Evolutionary conservation across 2,329 filamentous ascomycete species (phyloP).

Genomic region (Aspergillus tanneri): DNA sequence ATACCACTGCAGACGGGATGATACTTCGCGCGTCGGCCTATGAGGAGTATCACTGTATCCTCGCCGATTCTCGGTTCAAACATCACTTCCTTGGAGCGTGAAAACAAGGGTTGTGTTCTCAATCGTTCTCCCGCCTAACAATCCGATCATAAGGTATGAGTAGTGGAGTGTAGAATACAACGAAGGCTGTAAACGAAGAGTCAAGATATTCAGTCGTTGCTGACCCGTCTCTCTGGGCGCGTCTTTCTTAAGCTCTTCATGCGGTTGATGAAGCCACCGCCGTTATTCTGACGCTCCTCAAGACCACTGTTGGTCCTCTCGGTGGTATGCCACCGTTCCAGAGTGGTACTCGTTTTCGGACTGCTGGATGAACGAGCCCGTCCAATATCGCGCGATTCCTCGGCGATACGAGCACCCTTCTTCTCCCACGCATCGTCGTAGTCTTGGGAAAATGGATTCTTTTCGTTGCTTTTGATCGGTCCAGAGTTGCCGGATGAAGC

Average conservation of each 20-base stretch:
- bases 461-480: conserved; percentile 46
- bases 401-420: conserved; percentile 60
- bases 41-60: background rate
- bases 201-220: conserved; percentile 25
- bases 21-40: background rate
- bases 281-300: conserved; percentile 45
- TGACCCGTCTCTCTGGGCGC: conserved; percentile 41
- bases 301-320: conserved; percentile 44
- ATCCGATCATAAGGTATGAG: background rate
- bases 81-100: background rate
- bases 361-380: conserved; percentile 56
- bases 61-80: background rate
- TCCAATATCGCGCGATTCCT: conserved; percentile 42
- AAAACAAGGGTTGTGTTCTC: background rate
- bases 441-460: conserved; percentile 82
- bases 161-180: background rate
- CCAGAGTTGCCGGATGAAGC: conserved; percentile 35
- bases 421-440: conserved; percentile 67
- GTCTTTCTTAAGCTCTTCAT: conserved; percentile 74
- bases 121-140: background rate
- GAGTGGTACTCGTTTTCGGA: conserved; percentile 51
- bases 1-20: background rate
- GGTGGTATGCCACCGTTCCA: conserved; percentile 66
- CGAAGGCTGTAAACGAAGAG: background rate
- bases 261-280: conserved; percentile 68